Percentiles rank a stretch among this genome's conserved stretches.
Conservation (phyloP, 179 eudicot genomes). For the Spergularia azorica region DNA sequence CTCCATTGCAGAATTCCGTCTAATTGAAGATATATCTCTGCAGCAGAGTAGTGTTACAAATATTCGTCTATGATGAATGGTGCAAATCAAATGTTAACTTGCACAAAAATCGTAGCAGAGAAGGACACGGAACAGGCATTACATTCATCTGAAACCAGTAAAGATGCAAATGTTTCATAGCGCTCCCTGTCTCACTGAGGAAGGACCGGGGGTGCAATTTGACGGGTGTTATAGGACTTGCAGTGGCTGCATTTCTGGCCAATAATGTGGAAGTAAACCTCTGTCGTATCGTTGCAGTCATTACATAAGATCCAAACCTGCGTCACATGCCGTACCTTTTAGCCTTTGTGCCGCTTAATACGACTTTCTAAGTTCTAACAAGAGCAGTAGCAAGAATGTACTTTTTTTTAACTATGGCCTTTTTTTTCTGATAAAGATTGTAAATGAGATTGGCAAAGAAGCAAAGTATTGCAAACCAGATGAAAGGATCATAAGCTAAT, state of each 20-base stretch:
- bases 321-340: neutral
- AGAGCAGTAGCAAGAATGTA: no score
- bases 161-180: constrained; percentile 14
- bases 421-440: no score
- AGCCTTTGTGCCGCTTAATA: no score
- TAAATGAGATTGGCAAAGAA: no score
- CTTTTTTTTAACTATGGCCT: no score
- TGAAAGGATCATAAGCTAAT: no score
- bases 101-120: constrained; percentile 26
- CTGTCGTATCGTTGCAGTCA: constrained; percentile 87
- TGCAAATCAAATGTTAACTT: constrained; percentile 25
- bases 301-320: constrained; percentile 95
- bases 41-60: constrained; percentile 4
- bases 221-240: constrained; percentile 77
- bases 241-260: constrained; percentile 94
- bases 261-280: constrained; percentile 78
- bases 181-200: constrained; percentile 33
- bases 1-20: no score
- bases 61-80: constrained; percentile 31
- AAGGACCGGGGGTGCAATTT: constrained; percentile 73
- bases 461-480: no score
- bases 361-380: no score
- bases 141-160: neutral
- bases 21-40: no score
- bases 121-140: constrained; percentile 5